phyloP scores from a whole-genome alignment of 306 rosid species.

The Trifolium subterraneum region DNA sequence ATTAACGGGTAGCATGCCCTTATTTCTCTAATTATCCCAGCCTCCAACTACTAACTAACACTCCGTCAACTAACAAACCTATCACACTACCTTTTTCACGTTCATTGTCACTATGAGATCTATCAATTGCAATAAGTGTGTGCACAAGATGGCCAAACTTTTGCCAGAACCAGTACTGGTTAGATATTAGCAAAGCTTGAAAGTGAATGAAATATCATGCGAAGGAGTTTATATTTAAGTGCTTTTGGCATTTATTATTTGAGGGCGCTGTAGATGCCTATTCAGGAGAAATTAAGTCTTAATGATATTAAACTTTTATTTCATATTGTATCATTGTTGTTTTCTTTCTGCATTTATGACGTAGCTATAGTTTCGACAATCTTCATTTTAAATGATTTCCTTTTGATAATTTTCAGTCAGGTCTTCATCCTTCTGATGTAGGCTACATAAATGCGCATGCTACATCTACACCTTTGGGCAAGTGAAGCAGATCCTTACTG shows the following conservation, averaged over 20 bases:
- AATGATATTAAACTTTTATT: slow-evolving; percentile 31
- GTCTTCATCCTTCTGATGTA: slow-evolving; percentile 75
- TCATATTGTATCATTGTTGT: slow-evolving; percentile 9
- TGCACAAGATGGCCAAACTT: neutral
- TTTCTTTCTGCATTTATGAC: slow-evolving; percentile 33
- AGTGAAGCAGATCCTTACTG: slow-evolving; percentile 39
- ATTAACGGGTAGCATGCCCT: neutral
- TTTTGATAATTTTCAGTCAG: slow-evolving; percentile 69
- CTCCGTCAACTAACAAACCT: neutral
- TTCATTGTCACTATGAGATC: slow-evolving; percentile 22
- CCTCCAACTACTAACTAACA: slow-evolving; percentile 3
- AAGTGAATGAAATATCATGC: slow-evolving; percentile 17
- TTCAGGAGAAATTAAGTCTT: slow-evolving; percentile 13
- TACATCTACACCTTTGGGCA: slow-evolving; percentile 87
- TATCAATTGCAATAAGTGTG: slow-evolving; percentile 9
- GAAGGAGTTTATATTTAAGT: slow-evolving; percentile 16
- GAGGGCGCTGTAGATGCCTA: neutral
- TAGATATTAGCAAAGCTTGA: slow-evolving; percentile 25
- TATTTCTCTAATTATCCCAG: slow-evolving; percentile 9
- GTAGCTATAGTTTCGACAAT: slow-evolving; percentile 20
- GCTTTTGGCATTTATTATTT: slow-evolving; percentile 33
- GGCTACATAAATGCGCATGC: slow-evolving; percentile 95
- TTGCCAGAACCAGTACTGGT: neutral
- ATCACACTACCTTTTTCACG: neutral
- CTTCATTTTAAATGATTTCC: slow-evolving; percentile 16